These are phyloP conservation scores for Peronosclerospora sorghi DNA, from an alignment of 352 stramenopile species.

Conservation along the genomic window DNA sequence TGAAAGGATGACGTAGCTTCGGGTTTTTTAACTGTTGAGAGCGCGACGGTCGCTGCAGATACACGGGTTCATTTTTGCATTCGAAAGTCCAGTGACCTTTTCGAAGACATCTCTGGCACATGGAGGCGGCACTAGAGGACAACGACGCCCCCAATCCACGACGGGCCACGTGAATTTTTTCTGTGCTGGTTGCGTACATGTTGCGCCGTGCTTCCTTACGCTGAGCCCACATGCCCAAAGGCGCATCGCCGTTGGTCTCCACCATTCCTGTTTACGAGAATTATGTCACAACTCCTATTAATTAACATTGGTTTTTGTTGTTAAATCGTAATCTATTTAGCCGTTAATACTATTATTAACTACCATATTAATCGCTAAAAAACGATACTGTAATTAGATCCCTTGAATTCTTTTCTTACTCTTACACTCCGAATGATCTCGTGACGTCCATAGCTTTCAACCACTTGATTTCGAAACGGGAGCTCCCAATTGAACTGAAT, in stretches of 20 bases:
- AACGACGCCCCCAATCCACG: slow-evolving; percentile 17
- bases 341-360: too few relatives aligned
- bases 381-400: too few relatives aligned
- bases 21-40: slow-evolving; percentile 74
- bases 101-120: slow-evolving; percentile 80
- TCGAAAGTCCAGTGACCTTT: slow-evolving; percentile 81
- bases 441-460: too few relatives aligned
- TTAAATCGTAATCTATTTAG: too few relatives aligned
- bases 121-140: slow-evolving; percentile 19
- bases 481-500: too few relatives aligned
- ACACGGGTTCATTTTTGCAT: slow-evolving; percentile 79
- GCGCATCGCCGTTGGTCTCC: slow-evolving; percentile 24
- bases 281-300: too few relatives aligned
- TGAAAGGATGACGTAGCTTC: slow-evolving; percentile 72
- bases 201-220: slow-evolving; percentile 68
- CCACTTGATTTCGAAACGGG: too few relatives aligned
- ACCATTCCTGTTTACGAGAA: slow-evolving; percentile 14
- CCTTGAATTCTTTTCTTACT: too few relatives aligned
- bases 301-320: too few relatives aligned
- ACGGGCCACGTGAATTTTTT: slow-evolving; percentile 49
- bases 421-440: too few relatives aligned
- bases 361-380: too few relatives aligned
- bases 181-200: slow-evolving; percentile 78
- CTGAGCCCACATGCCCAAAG: slow-evolving; percentile 49
- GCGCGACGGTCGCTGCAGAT: slow-evolving; percentile 64